phyloP scores from a whole-genome alignment of 2,329 filamentous ascomycete species.

The Trichophyton benhamiae region DNA sequence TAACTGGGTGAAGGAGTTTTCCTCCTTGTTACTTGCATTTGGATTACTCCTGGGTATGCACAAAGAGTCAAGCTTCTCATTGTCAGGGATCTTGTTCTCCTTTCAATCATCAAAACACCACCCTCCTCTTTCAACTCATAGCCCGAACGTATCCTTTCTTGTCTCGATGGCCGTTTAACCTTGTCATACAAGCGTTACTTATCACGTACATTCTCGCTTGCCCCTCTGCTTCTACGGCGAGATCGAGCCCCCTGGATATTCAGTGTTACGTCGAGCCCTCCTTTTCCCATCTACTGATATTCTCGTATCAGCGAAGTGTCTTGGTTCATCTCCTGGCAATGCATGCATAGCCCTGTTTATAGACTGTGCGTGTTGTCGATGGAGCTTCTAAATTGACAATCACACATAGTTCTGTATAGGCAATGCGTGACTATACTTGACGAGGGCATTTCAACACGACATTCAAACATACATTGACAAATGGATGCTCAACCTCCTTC shows the following conservation, averaged over 20 bases:
- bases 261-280: background rate
- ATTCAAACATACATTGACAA: background rate
- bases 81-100: background rate
- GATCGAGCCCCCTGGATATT: background rate
- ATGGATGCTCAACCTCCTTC: conserved; percentile 12
- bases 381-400: background rate
- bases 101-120: background rate
- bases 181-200: background rate
- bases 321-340: background rate
- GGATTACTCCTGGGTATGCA: background rate
- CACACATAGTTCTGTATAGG: background rate
- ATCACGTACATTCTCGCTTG: background rate
- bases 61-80: background rate
- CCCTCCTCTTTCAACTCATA: background rate
- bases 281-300: background rate
- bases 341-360: background rate
- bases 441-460: background rate
- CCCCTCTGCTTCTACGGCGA: background rate
- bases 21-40: background rate
- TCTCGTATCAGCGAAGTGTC: background rate
- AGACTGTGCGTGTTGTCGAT: background rate
- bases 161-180: background rate
- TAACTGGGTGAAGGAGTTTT: background rate
- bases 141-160: background rate
- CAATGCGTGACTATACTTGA: background rate